These are phyloP conservation scores for Alternaria infectoria DNA, from an alignment of 2,329 filamentous ascomycete species.

Conservation along the genomic window DNA sequence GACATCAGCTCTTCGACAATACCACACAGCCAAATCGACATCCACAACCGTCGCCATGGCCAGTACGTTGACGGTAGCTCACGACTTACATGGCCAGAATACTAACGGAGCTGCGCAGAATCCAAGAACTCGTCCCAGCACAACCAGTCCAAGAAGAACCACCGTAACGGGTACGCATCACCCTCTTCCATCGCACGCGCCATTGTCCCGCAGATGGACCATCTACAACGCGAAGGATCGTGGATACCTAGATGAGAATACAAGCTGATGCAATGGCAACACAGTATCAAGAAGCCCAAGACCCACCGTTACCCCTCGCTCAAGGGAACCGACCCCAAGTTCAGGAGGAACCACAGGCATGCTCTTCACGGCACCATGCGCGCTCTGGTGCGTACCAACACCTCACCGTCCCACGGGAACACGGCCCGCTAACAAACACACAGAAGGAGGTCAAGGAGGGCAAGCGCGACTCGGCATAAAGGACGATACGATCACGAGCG, in stretches of 20 bases:
- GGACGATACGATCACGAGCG: slow-evolving; percentile 39
- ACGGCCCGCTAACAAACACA: slow-evolving; percentile 39
- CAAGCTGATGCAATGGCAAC: slow-evolving; percentile 26
- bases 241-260: slow-evolving; percentile 4
- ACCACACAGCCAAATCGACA: slow-evolving; percentile 41
- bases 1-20: slow-evolving; percentile 33
- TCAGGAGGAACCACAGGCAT: slow-evolving; percentile 99
- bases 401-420: not conserved
- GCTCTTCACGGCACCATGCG: slow-evolving; percentile 98
- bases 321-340: slow-evolving; percentile 99
- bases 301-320: slow-evolving; percentile 98
- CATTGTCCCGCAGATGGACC: not conserved
- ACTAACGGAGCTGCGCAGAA: slow-evolving; percentile 63
- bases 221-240: not conserved
- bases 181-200: slow-evolving; percentile 17
- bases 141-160: slow-evolving; percentile 98
- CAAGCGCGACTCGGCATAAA: slow-evolving; percentile 86
- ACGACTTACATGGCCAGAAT: not conserved
- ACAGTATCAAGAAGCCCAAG: slow-evolving; percentile 99
- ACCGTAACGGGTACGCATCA: slow-evolving; percentile 90
- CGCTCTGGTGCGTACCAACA: slow-evolving; percentile 77
- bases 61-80: slow-evolving; percentile 61
- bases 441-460: slow-evolving; percentile 98
- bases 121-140: slow-evolving; percentile 99
- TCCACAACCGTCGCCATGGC: slow-evolving; percentile 66